phyloP scores from a whole-genome alignment of 148 eudicot species.

The Rhododendron mucronatum region DNA sequence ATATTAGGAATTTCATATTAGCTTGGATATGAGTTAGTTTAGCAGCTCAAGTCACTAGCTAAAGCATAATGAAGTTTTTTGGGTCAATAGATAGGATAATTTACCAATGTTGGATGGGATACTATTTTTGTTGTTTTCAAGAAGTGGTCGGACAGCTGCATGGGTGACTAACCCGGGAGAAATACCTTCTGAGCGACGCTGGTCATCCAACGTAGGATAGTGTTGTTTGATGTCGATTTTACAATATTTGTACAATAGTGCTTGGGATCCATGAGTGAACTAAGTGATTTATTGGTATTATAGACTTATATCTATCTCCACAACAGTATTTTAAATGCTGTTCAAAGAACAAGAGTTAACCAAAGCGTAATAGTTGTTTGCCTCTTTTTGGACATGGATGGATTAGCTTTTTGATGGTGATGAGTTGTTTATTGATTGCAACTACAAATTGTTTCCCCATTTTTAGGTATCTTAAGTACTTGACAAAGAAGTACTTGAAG shows the following conservation, averaged over 20 bases:
- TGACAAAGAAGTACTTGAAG: slow-evolving; percentile 54
- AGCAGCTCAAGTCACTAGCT: neutral
- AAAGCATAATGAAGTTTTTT: neutral
- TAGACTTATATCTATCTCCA: neutral
- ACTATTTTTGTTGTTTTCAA: neutral
- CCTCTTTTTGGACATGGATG: neutral
- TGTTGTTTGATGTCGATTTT: neutral
- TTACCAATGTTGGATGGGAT: neutral
- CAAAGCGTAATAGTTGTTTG: neutral
- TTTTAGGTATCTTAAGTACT: slow-evolving; percentile 42
- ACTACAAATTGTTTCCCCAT: neutral
- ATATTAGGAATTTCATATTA: neutral
- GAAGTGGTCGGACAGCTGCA: neutral
- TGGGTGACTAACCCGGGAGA: neutral
- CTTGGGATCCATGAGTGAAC: neutral
- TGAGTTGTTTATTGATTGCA: neutral
- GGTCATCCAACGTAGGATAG: neutral
- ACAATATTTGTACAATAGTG: neutral
- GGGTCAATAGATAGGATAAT: neutral
- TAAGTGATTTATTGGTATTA: neutral
- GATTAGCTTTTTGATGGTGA: neutral
- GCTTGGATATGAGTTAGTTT: neutral
- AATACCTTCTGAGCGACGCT: neutral
- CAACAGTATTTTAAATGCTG: neutral
- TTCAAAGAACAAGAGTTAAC: neutral